Base-by-base conservation (phyloP, 1,284 basidiomycete genomes). In the Tilletia walkeri region DNA sequence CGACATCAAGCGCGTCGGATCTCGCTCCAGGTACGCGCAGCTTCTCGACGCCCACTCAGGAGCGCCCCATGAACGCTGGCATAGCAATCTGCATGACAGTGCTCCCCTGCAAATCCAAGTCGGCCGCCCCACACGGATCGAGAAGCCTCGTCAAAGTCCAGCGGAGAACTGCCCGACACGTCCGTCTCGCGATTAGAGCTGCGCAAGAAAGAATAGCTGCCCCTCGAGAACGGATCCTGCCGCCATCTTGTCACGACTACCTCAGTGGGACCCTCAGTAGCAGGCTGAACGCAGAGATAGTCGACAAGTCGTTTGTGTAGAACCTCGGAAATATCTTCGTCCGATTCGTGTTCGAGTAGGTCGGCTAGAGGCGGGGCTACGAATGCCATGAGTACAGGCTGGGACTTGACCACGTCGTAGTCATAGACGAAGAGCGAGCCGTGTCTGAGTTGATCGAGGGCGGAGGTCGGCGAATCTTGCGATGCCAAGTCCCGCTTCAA, bases 41-140 rank as follows among this genome's bases (percentile, higher is more conserved):
- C 66, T 34, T 70, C 69, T 24, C 69, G 54, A 24, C 53, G n/a
- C 5, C 69, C 69, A 16, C 49, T 56, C 41, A 67, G 6, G 10
- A 67, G 38, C 20, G 69, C 66, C 6, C 69, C 69, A 41, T 70
- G 69, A 14, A 70, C 69, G 34, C 30, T 38, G 1, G 67, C 67
- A 45, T 68, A 68, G 50, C 67, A 53, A 18, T 53, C 50, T 18
- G 20, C 50, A 18, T 53, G 50, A 18, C 50, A 53, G n/a, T 87
- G 86, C 78, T 88, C 87, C 12, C 87, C 87, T 16, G 87, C 87
- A 48, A 87, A 88, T 0, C 86, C 85, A 1, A 88, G 79, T 2
- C 76, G 73, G 0, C 86, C 86, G 2, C 75, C 82, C 85, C 86
- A 87, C 3, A 84, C 76, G 0, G 85, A 83, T 67, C 85, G 76